These are phyloP conservation scores for Ascochyta rabiei DNA, from an alignment of 2,329 filamentous ascomycete genomes.

Conservation along the genomic window DNA sequence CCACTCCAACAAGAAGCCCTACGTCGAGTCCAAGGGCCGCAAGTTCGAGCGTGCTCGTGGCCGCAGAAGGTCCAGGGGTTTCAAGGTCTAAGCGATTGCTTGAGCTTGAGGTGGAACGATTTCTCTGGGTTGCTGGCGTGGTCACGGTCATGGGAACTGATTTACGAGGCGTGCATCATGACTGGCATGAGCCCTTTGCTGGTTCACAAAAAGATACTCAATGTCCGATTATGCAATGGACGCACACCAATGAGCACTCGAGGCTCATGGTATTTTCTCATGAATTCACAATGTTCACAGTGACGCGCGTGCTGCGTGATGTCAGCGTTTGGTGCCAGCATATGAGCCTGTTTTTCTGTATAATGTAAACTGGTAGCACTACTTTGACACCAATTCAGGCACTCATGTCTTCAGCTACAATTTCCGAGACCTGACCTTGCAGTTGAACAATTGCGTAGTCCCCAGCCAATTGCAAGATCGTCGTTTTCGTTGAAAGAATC, in stretches of 20 bases:
- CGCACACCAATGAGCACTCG: constrained; percentile 40
- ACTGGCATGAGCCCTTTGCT: constrained; percentile 41
- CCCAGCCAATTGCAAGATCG: constrained; percentile 7
- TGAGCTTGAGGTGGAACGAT: constrained; percentile 33
- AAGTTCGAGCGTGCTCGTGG: constrained; percentile 99
- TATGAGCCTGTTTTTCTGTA: not conserved
- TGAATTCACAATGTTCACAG: constrained; percentile 22
- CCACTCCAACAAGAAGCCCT: constrained; percentile 99
- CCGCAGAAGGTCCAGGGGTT: constrained; percentile 96
- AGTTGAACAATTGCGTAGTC: not conserved
- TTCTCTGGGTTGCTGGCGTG: constrained; percentile 48
- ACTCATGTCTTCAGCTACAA: not conserved
- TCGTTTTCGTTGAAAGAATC: constrained; percentile 20
- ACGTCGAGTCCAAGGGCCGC: constrained; percentile 97
- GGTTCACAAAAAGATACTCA: constrained; percentile 48
- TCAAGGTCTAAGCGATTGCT: constrained; percentile 87
- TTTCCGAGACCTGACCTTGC: not conserved
- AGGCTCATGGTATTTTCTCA: constrained; percentile 41
- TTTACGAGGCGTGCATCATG: constrained; percentile 46
- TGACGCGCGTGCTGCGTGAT: constrained; percentile 2
- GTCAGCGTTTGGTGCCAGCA: not conserved
- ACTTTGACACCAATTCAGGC: not conserved
- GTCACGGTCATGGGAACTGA: constrained; percentile 45
- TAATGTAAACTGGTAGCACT: not conserved
- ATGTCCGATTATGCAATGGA: constrained; percentile 44